A percentile compares a stretch with the other conserved stretches of the same genome.
These are phyloP conservation scores for Phytopythium chamaehyphon DNA, from an alignment of 352 stramenopile genomes.

Conservation along the genomic window DNA sequence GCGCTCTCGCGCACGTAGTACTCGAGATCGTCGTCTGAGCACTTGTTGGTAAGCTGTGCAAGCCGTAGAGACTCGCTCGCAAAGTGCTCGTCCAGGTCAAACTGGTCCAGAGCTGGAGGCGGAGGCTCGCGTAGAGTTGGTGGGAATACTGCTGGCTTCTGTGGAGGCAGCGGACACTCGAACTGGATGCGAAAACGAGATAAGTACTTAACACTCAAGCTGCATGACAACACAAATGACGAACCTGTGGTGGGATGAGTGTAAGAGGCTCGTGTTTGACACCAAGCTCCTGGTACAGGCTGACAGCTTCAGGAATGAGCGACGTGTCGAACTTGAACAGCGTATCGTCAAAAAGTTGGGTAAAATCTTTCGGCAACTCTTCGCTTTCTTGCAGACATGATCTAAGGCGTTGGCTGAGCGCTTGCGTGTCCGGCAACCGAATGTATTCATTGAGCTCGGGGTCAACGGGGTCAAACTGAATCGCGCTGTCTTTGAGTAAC, in stretches of 20 bases:
- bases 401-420: conserved; percentile 89
- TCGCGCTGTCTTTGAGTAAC: conserved; percentile 84
- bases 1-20: conserved; percentile 93
- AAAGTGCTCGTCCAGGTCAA: conserved; percentile 97
- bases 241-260: conserved; percentile 89
- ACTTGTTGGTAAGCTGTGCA: conserved; percentile 95
- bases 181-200: conserved; percentile 56
- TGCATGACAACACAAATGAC: background rate
- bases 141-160: conserved; percentile 93
- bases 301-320: conserved; percentile 92
- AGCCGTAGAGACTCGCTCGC: conserved; percentile 89
- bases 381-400: conserved; percentile 95
- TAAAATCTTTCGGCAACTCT: conserved; percentile 93
- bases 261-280: conserved; percentile 95
- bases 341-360: conserved; percentile 90
- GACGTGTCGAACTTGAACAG: conserved; percentile 95
- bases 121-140: conserved; percentile 88
- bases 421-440: conserved; percentile 92
- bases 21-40: conserved; percentile 91
- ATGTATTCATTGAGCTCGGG: conserved; percentile 88
- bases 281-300: conserved; percentile 88
- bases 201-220: background rate
- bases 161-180: conserved; percentile 90
- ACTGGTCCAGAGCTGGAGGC: conserved; percentile 92
- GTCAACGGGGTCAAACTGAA: conserved; percentile 71